Evolutionary conservation across 1,284 basidiomycete species (phyloP).

Genomic region (Schizopora paradoxa): DNA sequence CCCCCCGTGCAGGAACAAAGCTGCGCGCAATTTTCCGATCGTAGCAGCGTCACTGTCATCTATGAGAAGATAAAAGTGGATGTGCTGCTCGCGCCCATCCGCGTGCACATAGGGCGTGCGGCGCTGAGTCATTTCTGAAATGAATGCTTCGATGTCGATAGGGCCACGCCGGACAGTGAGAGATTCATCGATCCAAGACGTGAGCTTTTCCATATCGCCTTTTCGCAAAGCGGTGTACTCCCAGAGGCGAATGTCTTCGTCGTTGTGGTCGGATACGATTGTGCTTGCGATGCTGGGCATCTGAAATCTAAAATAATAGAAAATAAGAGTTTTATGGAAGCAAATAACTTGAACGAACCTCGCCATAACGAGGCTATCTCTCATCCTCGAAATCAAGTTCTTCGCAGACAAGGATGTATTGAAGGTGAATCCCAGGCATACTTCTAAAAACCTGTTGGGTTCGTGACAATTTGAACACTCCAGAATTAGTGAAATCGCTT

Average conservation of each 20-base stretch:
- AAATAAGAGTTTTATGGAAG: no score
- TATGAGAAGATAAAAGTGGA: not conserved
- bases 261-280: not conserved
- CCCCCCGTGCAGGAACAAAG: constrained; percentile 16
- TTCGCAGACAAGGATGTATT: not conserved
- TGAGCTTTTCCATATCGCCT: not conserved
- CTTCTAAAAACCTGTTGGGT: not conserved
- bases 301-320: no score
- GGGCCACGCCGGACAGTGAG: not conserved
- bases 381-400: not conserved
- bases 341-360: not conserved
- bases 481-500: no score
- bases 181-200: not conserved
- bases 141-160: not conserved
- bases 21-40: no score
- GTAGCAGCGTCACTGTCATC: not conserved
- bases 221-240: not conserved
- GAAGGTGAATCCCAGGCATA: not conserved
- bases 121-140: not conserved
- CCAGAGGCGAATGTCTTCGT: not conserved
- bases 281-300: no score
- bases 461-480: no score
- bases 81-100: not conserved
- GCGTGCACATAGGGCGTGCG: not conserved
- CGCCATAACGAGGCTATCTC: not conserved